Conservation (phyloP, 768 basidiomycete species). For the Suillus alpinus region DNA sequence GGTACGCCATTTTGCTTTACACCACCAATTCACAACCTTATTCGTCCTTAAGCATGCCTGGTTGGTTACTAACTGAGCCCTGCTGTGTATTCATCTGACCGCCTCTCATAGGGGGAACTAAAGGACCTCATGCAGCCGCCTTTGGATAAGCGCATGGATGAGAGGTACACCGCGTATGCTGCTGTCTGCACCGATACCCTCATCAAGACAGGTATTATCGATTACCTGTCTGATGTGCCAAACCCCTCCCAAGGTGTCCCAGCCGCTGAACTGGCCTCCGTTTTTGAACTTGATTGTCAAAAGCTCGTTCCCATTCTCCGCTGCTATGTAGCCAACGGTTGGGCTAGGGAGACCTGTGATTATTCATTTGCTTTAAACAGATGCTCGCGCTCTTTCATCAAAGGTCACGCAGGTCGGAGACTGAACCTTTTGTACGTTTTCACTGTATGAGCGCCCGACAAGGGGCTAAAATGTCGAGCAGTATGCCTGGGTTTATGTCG, state of each 20-base stretch:
- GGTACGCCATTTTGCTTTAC: neutral
- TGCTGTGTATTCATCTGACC: neutral
- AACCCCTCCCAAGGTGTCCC: constrained; percentile 6
- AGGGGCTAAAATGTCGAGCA: neutral
- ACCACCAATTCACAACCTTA: neutral
- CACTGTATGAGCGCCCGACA: neutral
- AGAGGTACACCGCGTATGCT: constrained; percentile 12
- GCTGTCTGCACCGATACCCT: constrained; percentile 13
- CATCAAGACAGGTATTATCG: constrained; percentile 15
- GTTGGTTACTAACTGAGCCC: neutral
- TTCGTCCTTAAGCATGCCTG: neutral
- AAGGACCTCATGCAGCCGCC: neutral
- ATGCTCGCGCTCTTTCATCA: constrained; percentile 11
- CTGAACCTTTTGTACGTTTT: constrained; percentile 8
- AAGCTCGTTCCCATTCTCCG: constrained; percentile 18
- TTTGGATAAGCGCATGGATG: neutral
- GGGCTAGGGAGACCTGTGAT: constrained; percentile 17
- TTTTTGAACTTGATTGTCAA: constrained; percentile 12
- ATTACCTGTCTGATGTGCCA: constrained; percentile 10
- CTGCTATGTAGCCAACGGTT: constrained; percentile 13
- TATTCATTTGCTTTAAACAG: constrained; percentile 17
- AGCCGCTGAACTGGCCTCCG: constrained; percentile 9
- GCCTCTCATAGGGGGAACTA: neutral
- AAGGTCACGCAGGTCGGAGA: constrained; percentile 17
- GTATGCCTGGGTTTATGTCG: constrained; percentile 13